Conservation (phyloP, 345 rosid genomes). For the Sisymbrium altissimum region DNA sequence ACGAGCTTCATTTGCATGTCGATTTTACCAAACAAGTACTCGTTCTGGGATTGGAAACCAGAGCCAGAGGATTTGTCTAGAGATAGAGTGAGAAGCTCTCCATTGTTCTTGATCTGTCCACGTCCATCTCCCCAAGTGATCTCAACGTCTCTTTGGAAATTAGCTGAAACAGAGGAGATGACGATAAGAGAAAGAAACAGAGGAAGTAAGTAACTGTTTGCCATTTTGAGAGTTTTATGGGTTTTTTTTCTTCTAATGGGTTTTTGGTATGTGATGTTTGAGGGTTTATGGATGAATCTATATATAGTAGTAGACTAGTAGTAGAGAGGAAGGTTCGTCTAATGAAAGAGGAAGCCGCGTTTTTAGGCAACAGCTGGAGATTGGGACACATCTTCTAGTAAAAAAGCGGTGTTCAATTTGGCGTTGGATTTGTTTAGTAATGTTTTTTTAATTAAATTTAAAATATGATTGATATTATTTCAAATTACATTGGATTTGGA, state of each 20-base stretch:
- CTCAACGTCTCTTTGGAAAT: no score
- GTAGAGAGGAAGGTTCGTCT: conserved; percentile 23
- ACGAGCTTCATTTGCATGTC: no score
- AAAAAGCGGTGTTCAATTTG: conserved; percentile 22
- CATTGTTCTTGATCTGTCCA: no score
- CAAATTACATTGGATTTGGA: not conserved
- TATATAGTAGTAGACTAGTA: conserved; percentile 8
- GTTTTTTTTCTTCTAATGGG: not conserved
- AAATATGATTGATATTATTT: not conserved
- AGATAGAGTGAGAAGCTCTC: no score
- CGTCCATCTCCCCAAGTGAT: no score
- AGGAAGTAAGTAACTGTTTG: conserved; percentile 11
- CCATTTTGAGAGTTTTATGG: conserved; percentile 9
- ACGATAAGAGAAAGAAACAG: conserved; percentile 10
- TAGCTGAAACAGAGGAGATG: not conserved
- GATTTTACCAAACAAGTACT: no score
- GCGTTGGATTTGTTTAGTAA: not conserved
- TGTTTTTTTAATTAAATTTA: no score
- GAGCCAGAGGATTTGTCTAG: no score
- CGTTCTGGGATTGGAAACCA: no score
- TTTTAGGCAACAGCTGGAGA: conserved; percentile 28
- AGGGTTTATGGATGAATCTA: conserved; percentile 19
- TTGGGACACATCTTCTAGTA: conserved; percentile 28
- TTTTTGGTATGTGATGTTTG: not conserved
- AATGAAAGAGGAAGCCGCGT: conserved; percentile 23